Conservation (phyloP, 1,139 yeast genomes). For the Candida tunisiensis region DNA sequence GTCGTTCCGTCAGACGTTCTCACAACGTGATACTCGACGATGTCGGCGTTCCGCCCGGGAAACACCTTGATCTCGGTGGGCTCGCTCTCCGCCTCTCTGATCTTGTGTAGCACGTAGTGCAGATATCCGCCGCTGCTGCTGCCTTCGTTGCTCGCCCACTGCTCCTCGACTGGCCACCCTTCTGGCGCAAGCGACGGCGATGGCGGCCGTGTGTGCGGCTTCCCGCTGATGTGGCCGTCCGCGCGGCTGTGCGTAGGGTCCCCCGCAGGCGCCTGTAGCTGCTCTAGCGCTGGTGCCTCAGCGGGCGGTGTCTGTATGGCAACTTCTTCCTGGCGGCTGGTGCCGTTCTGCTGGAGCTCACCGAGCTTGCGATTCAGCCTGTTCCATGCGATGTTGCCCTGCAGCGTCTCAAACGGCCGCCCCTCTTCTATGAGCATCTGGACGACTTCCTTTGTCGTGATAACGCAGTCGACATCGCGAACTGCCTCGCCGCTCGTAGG, state of each 20-base stretch:
- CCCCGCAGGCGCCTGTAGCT: constrained; percentile 3
- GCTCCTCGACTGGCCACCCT: constrained; percentile 40
- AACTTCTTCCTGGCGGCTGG: too few species aligned
- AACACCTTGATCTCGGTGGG: constrained; percentile 12
- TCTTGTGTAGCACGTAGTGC: constrained; percentile 16
- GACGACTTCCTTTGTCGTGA: constrained; percentile 78
- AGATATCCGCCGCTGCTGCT: constrained; percentile 73
- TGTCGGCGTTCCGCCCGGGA: constrained; percentile 62
- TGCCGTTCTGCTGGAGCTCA: too few species aligned
- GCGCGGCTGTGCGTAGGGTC: too few species aligned
- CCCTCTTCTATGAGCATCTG: constrained; percentile 44
- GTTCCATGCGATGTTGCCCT: too few species aligned
- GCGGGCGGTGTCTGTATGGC: too few species aligned
- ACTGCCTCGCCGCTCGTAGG: too few species aligned
- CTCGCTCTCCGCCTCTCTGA: constrained; percentile 7
- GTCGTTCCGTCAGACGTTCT: constrained; percentile 18
- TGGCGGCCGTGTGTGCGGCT: too few species aligned
- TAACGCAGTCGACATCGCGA: constrained; percentile 79
- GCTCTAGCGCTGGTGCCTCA: too few species aligned
- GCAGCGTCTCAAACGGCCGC: constrained; percentile 10
- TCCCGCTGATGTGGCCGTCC: too few species aligned
- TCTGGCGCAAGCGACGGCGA: constrained; percentile 30
- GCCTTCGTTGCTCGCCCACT: constrained; percentile 67
- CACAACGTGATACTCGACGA: constrained; percentile 47
- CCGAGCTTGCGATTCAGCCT: too few species aligned